These are phyloP conservation scores for Fusarium secorum DNA, from an alignment of 2,329 filamentous ascomycete species.

Conservation along the genomic window DNA sequence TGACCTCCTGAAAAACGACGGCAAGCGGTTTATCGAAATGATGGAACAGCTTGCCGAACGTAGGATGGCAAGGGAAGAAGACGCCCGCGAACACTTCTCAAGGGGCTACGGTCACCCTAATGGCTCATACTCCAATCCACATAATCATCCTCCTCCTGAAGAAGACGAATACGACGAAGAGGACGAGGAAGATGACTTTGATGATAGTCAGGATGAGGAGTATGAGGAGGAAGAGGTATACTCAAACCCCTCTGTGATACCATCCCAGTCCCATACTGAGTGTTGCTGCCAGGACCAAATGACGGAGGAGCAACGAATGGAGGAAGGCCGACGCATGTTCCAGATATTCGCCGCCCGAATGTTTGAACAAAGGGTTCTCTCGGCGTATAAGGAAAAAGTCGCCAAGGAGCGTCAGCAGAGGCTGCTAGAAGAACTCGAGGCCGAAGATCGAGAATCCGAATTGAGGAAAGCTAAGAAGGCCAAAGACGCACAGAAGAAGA, in stretches of 20 bases:
- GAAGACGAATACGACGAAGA: conserved; percentile 79
- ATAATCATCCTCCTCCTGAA: conserved; percentile 79
- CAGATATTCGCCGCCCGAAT: conserved; percentile 99
- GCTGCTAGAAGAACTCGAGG: conserved; percentile 88
- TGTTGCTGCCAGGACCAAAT: conserved; percentile 79
- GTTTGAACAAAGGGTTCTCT: conserved; percentile 97
- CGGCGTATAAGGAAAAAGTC: conserved; percentile 97
- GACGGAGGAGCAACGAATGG: conserved; percentile 99
- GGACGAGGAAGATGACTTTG: conserved; percentile 67
- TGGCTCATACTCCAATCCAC: conserved; percentile 64
- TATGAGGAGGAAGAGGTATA: conserved; percentile 83
- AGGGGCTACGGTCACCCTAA: conserved; percentile 68
- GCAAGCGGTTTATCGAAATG: conserved; percentile 99
- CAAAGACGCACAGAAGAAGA: conserved; percentile 92
- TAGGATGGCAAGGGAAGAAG: conserved; percentile 95
- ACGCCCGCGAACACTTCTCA: conserved; percentile 71
- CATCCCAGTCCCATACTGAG: conserved; percentile 53
- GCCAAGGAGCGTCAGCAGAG: conserved; percentile 90
- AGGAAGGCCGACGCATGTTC: conserved; percentile 97
- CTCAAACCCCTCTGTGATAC: conserved; percentile 51
- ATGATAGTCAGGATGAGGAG: conserved; percentile 69
- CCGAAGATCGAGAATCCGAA: conserved; percentile 78
- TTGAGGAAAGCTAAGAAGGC: conserved; percentile 92
- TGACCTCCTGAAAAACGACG: conserved; percentile 97
- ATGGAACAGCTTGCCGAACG: conserved; percentile 99